phyloP scores from a whole-genome alignment of 148 eudicot species.

The Fagopyrum tataricum region DNA sequence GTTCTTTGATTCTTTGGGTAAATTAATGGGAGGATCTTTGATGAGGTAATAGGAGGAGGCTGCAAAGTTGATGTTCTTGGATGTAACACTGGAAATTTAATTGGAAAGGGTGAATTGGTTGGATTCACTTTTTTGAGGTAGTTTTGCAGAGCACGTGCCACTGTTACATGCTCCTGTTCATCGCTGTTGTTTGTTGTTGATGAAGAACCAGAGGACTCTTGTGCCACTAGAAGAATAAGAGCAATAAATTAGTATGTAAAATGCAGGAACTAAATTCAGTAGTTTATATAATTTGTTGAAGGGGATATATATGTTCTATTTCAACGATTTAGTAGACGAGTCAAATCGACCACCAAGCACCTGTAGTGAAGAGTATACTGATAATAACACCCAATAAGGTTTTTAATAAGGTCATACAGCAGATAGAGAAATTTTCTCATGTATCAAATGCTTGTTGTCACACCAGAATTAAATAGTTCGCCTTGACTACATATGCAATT shows the following conservation, averaged over 20 bases:
- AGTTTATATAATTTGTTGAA: neutral
- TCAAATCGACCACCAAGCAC: neutral
- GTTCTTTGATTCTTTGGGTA: conserved; percentile 31
- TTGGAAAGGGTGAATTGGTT: conserved; percentile 41
- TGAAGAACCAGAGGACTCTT: conserved; percentile 34
- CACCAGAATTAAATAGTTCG: neutral
- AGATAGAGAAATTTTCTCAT: neutral
- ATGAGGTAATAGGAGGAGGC: conserved; percentile 32
- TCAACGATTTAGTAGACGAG: neutral
- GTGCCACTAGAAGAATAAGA: conserved; percentile 39
- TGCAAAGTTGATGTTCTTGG: conserved; percentile 32
- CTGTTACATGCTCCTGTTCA: conserved; percentile 63
- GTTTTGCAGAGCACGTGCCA: conserved; percentile 58
- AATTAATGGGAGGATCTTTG: conserved; percentile 64
- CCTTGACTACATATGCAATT: neutral
- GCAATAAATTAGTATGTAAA: conserved; percentile 5
- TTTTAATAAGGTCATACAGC: neutral
- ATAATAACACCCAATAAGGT: neutral
- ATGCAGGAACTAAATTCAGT: neutral
- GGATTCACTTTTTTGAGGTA: conserved; percentile 38
- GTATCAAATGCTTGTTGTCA: neutral
- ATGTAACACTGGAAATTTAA: conserved; percentile 44
- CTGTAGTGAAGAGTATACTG: neutral
- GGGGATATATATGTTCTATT: neutral
- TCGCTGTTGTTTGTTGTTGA: conserved; percentile 30